phyloP scores from a whole-genome alignment of 1,139 yeast species.

The Zygosaccharomyces pseudobailii region DNA sequence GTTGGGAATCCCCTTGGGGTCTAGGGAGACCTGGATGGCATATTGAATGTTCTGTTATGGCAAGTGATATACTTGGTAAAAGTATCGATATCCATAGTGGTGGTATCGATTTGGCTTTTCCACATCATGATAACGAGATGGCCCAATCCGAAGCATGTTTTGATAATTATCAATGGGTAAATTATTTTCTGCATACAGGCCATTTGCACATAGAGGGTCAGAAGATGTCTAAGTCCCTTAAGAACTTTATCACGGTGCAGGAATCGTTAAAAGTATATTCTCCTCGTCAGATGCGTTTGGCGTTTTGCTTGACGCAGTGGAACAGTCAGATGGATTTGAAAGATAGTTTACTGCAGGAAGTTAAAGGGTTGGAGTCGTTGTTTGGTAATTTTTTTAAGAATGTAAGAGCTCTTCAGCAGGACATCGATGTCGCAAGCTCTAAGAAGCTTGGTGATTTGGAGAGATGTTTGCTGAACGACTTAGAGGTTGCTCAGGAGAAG shows the following conservation, averaged over 20 bases:
- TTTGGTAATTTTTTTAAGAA: slow-evolving; percentile 78
- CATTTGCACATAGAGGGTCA: slow-evolving; percentile 97
- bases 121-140: slow-evolving; percentile 98
- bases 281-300: slow-evolving; percentile 80
- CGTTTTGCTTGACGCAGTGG: slow-evolving; percentile 91
- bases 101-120: slow-evolving; percentile 95
- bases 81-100: slow-evolving; percentile 94
- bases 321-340: slow-evolving; percentile 89
- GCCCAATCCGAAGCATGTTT: slow-evolving; percentile 96
- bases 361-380: slow-evolving; percentile 66
- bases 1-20: slow-evolving; percentile 96
- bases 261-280: slow-evolving; percentile 73
- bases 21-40: slow-evolving; percentile 99
- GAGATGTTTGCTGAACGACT: slow-evolving; percentile 48
- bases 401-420: slow-evolving; percentile 63
- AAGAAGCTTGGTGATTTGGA: slow-evolving; percentile 63
- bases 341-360: slow-evolving; percentile 71
- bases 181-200: slow-evolving; percentile 93
- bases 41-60: slow-evolving; percentile 99
- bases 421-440: slow-evolving; percentile 49
- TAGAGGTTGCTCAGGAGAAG: slow-evolving; percentile 51
- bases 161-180: slow-evolving; percentile 91
- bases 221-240: slow-evolving; percentile 92
- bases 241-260: slow-evolving; percentile 90
- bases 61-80: slow-evolving; percentile 78